Conservation (phyloP, 1,284 basidiomycete species). For the Rhodotorula sp. region DNA sequence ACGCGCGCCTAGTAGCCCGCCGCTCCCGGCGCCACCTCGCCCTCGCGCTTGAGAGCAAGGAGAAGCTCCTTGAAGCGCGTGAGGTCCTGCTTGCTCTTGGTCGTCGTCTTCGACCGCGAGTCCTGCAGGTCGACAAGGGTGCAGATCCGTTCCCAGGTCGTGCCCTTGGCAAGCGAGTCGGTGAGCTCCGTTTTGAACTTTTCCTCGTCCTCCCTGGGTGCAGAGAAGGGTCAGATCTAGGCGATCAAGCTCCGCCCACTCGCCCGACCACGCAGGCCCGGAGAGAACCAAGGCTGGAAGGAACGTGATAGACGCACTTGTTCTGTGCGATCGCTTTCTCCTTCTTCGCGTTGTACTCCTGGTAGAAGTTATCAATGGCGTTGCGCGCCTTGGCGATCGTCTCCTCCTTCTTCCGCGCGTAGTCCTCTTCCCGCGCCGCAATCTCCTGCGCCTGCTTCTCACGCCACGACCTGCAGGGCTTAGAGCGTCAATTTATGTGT, state of each 20-base stretch:
- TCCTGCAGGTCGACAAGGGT: constrained; percentile 87
- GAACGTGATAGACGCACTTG: constrained; percentile 67
- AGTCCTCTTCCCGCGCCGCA: constrained; percentile 73
- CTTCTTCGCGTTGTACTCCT: constrained; percentile 88
- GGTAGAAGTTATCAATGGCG: constrained; percentile 94
- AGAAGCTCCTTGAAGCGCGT: constrained; percentile 88
- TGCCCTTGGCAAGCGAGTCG: constrained; percentile 80
- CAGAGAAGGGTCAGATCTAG: no score
- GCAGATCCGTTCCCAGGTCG: constrained; percentile 94
- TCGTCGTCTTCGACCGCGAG: constrained; percentile 91
- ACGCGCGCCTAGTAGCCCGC: constrained; percentile 69
- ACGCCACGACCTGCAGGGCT: constrained; percentile 71
- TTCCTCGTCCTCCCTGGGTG: constrained; percentile 77
- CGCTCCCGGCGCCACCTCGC: constrained; percentile 84
- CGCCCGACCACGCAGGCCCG: neutral
- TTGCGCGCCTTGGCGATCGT: constrained; percentile 85
- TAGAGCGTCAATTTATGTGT: neutral
- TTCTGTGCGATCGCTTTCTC: constrained; percentile 91
- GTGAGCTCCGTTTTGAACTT: constrained; percentile 73
- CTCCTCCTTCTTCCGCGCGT: constrained; percentile 77
- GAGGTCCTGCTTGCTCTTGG: constrained; percentile 88
- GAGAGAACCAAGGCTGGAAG: neutral
- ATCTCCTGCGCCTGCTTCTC: constrained; percentile 85
- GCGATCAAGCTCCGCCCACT: neutral
- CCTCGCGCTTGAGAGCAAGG: constrained; percentile 80